Percentiles rank a stretch among this genome's conserved stretches.
phyloP scores from a whole-genome alignment of 2,329 filamentous ascomycete genomes.

The Didymella pomorum region DNA sequence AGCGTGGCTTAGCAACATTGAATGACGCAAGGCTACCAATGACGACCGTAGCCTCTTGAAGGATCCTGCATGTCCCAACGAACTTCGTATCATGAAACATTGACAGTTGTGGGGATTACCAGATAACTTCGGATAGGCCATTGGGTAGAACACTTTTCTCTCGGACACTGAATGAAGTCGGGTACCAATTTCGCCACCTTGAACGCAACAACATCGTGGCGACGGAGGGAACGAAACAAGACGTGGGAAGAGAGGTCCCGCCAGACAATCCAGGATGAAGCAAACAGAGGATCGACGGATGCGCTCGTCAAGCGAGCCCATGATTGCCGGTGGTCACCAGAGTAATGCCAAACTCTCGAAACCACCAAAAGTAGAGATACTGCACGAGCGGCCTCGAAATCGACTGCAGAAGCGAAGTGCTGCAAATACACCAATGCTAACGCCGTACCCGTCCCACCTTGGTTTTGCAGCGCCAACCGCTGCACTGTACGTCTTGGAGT shows the following conservation, averaged over 20 bases:
- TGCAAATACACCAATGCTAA: background rate
- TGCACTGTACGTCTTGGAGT: slow-evolving; percentile 29
- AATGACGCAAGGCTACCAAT: slow-evolving; percentile 20
- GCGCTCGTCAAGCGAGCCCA: slow-evolving; percentile 3
- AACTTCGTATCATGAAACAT: slow-evolving; percentile 14
- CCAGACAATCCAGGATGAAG: background rate
- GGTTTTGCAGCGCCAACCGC: background rate
- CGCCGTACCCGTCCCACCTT: slow-evolving; percentile 3
- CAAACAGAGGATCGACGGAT: background rate
- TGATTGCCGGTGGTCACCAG: slow-evolving; percentile 6
- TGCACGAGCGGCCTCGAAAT: slow-evolving; percentile 13
- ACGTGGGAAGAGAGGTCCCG: background rate
- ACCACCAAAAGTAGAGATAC: slow-evolving; percentile 14
- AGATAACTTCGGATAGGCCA: background rate
- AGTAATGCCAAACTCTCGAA: slow-evolving; percentile 19
- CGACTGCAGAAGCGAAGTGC: slow-evolving; percentile 16
- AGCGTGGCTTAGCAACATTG: slow-evolving; percentile 20
- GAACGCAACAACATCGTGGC: background rate
- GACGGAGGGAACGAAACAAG: background rate
- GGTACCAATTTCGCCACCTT: background rate
- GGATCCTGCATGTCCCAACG: slow-evolving; percentile 8
- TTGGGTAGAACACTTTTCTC: background rate
- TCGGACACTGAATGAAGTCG: background rate
- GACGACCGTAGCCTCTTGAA: slow-evolving; percentile 10
- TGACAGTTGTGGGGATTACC: slow-evolving; percentile 10